Conservation (phyloP, 2,329 filamentous ascomycete genomes). For the Cadophora gregata region DNA sequence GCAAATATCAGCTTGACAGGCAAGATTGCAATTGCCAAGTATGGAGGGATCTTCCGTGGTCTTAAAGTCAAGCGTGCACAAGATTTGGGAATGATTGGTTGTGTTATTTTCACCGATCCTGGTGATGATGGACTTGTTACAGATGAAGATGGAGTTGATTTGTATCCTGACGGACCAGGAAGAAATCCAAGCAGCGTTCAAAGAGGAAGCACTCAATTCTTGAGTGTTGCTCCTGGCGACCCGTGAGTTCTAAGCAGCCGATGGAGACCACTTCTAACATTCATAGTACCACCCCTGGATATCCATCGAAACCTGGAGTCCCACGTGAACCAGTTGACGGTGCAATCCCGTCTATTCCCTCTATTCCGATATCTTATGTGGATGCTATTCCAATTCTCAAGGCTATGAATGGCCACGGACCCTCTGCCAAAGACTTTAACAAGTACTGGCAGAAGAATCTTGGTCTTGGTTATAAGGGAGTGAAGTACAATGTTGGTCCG, state of each 20-base stretch:
- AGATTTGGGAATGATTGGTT: conserved; percentile 87
- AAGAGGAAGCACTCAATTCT: conserved; percentile 82
- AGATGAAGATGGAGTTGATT: conserved; percentile 77
- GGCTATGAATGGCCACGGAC: conserved; percentile 87
- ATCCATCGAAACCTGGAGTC: conserved; percentile 88
- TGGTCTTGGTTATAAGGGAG: conserved; percentile 68
- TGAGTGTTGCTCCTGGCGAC: conserved; percentile 73
- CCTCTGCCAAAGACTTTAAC: conserved; percentile 75
- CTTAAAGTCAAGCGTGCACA: conserved; percentile 93
- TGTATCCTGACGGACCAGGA: conserved; percentile 86
- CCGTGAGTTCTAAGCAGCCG: conserved; percentile 63
- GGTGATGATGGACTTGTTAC: conserved; percentile 86
- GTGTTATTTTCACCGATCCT: conserved; percentile 84
- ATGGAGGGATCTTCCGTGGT: conserved; percentile 86
- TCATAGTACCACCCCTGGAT: conserved; percentile 82
- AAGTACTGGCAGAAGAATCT: conserved; percentile 67
- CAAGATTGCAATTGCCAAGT: conserved; percentile 87
- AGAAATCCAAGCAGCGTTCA: conserved; percentile 89
- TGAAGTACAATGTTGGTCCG: conserved; percentile 73
- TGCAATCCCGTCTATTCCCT: conserved; percentile 83
- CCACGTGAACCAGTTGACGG: conserved; percentile 74
- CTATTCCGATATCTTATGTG: conserved; percentile 85
- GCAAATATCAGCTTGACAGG: conserved; percentile 79
- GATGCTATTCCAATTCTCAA: conserved; percentile 89
- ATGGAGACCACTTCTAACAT: conserved; percentile 10